Evolutionary conservation across 768 basidiomycete genomes (phyloP).

Genomic region (Rickenella mellea): DNA sequence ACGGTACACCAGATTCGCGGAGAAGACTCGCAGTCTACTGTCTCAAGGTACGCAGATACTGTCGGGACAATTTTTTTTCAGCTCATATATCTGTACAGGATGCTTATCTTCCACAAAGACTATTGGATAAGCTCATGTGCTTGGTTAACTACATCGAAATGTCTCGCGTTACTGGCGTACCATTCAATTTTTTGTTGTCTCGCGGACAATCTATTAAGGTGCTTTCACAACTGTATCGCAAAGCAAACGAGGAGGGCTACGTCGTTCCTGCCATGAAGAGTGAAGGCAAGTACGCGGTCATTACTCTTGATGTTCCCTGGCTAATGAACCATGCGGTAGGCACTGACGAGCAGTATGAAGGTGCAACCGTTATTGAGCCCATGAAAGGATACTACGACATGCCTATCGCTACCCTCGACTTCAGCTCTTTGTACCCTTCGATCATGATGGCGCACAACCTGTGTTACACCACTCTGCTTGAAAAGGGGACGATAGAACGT

Average conservation of each 20-base stretch:
- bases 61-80: background rate
- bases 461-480: conserved; percentile 94
- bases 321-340: conserved; percentile 40
- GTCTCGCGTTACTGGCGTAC: conserved; percentile 99
- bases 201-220: conserved; percentile 99
- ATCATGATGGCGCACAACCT: conserved; percentile 99
- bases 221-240: conserved; percentile 88
- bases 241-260: conserved; percentile 87
- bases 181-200: conserved; percentile 90
- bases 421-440: conserved; percentile 95
- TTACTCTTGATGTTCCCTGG: too few relatives aligned
- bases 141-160: conserved; percentile 98
- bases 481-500: conserved; percentile 68
- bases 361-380: conserved; percentile 97
- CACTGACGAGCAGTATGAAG: conserved; percentile 94
- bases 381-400: conserved; percentile 92
- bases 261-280: conserved; percentile 76
- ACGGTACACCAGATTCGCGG: conserved; percentile 89
- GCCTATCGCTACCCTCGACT: conserved; percentile 97
- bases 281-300: conserved; percentile 66
- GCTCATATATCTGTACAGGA: conserved; percentile 41
- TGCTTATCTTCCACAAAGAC: conserved; percentile 92
- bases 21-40: conserved; percentile 95
- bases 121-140: conserved; percentile 98
- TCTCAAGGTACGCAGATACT: conserved; percentile 58